These are phyloP conservation scores for Chrysosporium keratinophilum DNA, from an alignment of 2,329 filamentous ascomycete species.

Conservation along the genomic window DNA sequence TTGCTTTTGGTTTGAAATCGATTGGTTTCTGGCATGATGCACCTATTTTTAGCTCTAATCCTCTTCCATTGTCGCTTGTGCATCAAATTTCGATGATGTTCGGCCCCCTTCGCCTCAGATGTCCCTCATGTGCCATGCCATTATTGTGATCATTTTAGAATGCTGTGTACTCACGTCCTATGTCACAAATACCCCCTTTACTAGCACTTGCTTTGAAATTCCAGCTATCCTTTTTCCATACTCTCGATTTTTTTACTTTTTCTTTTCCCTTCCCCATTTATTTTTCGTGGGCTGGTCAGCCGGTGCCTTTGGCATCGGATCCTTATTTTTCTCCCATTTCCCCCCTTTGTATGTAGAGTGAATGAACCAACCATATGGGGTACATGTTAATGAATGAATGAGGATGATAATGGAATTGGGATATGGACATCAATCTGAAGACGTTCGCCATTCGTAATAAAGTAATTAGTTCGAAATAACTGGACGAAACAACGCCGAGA, in stretches of 20 bases:
- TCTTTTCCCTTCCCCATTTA: background rate
- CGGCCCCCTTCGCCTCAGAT: background rate
- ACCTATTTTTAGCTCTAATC: background rate
- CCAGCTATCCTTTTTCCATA: background rate
- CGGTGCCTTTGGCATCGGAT: background rate
- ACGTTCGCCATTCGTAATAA: background rate
- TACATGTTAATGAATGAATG: background rate
- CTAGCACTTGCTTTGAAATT: background rate
- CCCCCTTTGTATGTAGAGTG: background rate
- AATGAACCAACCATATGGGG: background rate
- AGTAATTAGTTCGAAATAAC: too few relatives aligned
- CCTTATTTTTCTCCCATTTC: background rate
- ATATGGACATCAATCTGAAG: background rate
- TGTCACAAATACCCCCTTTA: conserved; percentile 1
- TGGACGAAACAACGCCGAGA: too few relatives aligned
- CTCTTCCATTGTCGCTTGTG: too few relatives aligned
- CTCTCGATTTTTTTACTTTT: background rate
- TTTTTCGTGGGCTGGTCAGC: background rate
- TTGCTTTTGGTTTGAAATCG: background rate
- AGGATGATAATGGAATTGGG: background rate
- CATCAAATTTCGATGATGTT: background rate
- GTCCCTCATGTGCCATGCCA: background rate
- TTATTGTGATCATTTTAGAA: background rate
- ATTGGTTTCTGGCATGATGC: background rate
- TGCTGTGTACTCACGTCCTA: conserved; percentile 1